Conservation (phyloP, 2,329 filamentous ascomycete species). For the Ambrosiella beaveri region DNA sequence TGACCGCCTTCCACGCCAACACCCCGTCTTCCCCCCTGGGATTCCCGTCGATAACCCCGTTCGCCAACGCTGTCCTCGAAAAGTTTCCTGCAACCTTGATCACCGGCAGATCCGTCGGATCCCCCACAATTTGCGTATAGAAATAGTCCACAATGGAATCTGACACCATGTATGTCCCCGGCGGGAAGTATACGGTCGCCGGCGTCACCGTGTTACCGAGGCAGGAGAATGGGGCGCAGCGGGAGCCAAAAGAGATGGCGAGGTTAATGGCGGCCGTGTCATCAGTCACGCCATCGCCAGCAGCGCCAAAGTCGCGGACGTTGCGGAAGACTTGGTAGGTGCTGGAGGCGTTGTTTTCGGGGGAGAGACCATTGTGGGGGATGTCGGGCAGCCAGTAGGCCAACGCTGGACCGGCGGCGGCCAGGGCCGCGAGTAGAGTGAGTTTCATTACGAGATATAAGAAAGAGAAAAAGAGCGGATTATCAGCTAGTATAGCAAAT, state of each 20-base stretch:
- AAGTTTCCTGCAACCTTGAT: slow-evolving; percentile 37
- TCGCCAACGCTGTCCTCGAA: slow-evolving; percentile 16
- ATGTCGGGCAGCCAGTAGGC: slow-evolving; percentile 28
- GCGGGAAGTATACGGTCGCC: slow-evolving; percentile 23
- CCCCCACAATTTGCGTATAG: slow-evolving; percentile 63
- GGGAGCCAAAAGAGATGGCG: slow-evolving; percentile 23
- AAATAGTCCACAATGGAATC: slow-evolving; percentile 58
- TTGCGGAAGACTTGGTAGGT: slow-evolving; percentile 30
- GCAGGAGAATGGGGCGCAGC: slow-evolving; percentile 23
- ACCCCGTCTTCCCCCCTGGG: slow-evolving; percentile 24
- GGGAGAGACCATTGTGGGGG: slow-evolving; percentile 28
- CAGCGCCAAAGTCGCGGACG: slow-evolving; percentile 28
- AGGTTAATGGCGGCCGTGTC: slow-evolving; percentile 22
- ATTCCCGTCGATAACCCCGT: slow-evolving; percentile 31
- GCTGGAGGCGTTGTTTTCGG: slow-evolving; percentile 25
- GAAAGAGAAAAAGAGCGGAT: background rate
- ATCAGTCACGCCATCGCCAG: slow-evolving; percentile 22
- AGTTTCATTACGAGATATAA: slow-evolving; percentile 3
- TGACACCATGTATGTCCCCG: slow-evolving; percentile 50
- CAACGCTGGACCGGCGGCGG: slow-evolving; percentile 4
- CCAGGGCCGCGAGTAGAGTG: background rate
- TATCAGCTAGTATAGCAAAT: background rate
- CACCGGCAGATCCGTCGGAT: slow-evolving; percentile 40
- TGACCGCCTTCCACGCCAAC: slow-evolving; percentile 35
- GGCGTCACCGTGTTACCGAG: slow-evolving; percentile 20